Conservation (phyloP, 1,284 basidiomycete species). For the Rhizopogon hawkerae region DNA sequence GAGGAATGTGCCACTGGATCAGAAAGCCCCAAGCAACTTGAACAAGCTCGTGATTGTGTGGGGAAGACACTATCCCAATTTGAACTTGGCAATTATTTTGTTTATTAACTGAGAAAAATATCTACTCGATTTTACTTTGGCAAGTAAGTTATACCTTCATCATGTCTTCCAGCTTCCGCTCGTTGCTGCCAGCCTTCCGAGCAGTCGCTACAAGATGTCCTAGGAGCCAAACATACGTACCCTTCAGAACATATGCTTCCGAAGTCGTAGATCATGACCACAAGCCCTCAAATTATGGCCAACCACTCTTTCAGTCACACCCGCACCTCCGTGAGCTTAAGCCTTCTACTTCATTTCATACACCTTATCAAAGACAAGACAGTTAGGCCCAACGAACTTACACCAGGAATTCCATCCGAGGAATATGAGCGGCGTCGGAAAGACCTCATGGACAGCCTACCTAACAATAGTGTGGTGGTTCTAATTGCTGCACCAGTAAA, state of each 20-base stretch:
- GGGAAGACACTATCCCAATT: neutral
- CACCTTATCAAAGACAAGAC: constrained; percentile 7
- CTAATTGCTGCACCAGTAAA: constrained; percentile 76
- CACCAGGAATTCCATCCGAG: constrained; percentile 71
- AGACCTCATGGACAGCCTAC: constrained; percentile 70
- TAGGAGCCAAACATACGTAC: neutral
- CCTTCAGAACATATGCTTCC: constrained; percentile 31
- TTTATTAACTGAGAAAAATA: neutral
- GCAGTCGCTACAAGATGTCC: neutral
- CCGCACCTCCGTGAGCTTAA: constrained; percentile 60
- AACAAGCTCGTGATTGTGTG: constrained; percentile 19
- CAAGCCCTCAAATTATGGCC: constrained; percentile 68
- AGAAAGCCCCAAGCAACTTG: neutral
- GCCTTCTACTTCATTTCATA: constrained; percentile 6
- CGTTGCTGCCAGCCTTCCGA: constrained; percentile 9
- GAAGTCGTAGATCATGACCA: constrained; percentile 21
- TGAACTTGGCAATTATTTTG: neutral
- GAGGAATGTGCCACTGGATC: neutral
- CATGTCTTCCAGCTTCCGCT: constrained; percentile 19
- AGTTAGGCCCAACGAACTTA: constrained; percentile 63
- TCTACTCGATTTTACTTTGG: constrained; percentile 1
- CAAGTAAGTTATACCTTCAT: constrained; percentile 7
- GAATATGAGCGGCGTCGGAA: constrained; percentile 81
- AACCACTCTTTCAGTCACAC: constrained; percentile 70
- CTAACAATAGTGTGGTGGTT: constrained; percentile 72